These are phyloP conservation scores for Diaporthe sp. DNA, from an alignment of 2,329 filamentous ascomycete species.

Conservation along the genomic window DNA sequence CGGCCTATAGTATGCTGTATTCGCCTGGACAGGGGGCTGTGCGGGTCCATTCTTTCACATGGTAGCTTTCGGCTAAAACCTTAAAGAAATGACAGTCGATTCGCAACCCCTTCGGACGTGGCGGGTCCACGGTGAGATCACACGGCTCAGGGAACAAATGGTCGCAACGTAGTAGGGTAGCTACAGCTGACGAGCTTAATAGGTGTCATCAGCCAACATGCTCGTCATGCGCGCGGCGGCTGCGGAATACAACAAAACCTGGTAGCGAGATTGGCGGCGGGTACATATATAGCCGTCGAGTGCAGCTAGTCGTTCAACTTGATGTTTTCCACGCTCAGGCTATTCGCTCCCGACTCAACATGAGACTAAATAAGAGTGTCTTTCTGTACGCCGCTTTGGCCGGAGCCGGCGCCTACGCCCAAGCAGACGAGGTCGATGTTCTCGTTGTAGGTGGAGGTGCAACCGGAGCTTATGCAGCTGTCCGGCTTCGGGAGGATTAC, in stretches of 20 bases:
- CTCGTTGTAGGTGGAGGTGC: conserved; percentile 44
- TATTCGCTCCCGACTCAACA: background rate
- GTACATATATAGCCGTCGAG: background rate
- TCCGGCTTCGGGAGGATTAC: conserved; percentile 39
- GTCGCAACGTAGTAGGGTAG: background rate
- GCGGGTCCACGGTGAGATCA: background rate
- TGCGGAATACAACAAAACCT: background rate
- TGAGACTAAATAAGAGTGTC: background rate
- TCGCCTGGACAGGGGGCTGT: conserved; percentile 4
- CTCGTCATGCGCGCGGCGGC: background rate
- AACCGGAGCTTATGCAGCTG: conserved; percentile 42
- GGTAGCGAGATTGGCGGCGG: background rate
- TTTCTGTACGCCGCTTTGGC: conserved; percentile 9
- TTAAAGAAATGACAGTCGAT: conserved; percentile 8
- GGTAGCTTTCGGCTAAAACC: conserved; percentile 25
- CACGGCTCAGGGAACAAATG: background rate
- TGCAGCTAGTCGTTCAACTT: background rate
- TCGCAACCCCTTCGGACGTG: background rate
- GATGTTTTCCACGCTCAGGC: background rate
- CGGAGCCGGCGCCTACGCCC: conserved; percentile 13
- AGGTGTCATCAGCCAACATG: background rate
- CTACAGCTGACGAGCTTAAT: conserved; percentile 10
- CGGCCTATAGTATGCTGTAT: background rate
- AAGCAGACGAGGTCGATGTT: conserved; percentile 39
- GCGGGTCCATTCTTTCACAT: conserved; percentile 18